phyloP scores from a whole-genome alignment of 1,139 yeast genomes.

The Magnusiomyces suaveolens region DNA sequence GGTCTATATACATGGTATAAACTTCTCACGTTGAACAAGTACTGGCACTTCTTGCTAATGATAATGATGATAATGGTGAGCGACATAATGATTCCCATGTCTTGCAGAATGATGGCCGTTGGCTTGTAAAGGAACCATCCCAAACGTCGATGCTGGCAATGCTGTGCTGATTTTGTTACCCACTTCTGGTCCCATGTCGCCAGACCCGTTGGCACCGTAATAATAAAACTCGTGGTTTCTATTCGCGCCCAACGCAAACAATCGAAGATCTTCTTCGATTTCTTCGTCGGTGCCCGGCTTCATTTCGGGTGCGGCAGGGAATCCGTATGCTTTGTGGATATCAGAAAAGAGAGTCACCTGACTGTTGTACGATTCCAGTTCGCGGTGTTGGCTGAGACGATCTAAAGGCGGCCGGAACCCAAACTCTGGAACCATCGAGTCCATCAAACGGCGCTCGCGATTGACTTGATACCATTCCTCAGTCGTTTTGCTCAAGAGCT shows the following conservation, averaged over 20 bases:
- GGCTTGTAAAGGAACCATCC: not conserved
- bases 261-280: constrained; percentile 23
- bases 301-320: constrained; percentile 51
- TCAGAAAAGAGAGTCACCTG: constrained; percentile 54
- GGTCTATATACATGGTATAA: too few species aligned
- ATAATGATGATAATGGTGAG: constrained; percentile 2
- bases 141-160: not conserved
- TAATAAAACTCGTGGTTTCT: not conserved
- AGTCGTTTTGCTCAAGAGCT: constrained; percentile 64
- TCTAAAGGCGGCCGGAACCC: constrained; percentile 30
- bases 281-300: constrained; percentile 36
- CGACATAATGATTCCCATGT: not conserved
- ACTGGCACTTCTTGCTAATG: not conserved
- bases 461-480: constrained; percentile 88
- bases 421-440: constrained; percentile 50
- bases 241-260: not conserved
- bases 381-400: constrained; percentile 39
- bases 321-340: constrained; percentile 48
- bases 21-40: too few species aligned
- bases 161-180: not conserved
- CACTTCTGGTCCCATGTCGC: not conserved
- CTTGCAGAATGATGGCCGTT: not conserved
- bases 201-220: not conserved
- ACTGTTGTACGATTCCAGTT: constrained; percentile 45
- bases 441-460: constrained; percentile 79